Evolutionary conservation across 2,329 filamentous ascomycete species (phyloP).

Genomic region (Apiospora aurea): DNA sequence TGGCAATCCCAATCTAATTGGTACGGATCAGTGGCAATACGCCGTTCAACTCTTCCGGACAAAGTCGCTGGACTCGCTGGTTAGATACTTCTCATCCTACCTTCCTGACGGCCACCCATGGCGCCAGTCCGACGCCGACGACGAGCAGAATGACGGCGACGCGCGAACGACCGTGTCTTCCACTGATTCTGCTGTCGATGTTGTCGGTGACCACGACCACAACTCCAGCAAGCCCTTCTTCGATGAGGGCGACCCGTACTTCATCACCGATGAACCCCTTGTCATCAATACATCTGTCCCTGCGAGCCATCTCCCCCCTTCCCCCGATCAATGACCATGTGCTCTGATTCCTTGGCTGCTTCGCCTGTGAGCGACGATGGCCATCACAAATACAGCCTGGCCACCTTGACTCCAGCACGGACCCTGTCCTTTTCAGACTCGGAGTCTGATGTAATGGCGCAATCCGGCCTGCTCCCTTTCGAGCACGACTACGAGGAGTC

Average conservation of each 20-base stretch:
- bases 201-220: constrained; percentile 46
- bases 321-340: constrained; percentile 59
- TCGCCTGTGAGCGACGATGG: constrained; percentile 44
- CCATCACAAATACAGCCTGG: constrained; percentile 43
- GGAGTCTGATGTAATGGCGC: constrained; percentile 50
- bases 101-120: constrained; percentile 59
- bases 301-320: constrained; percentile 48
- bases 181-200: constrained; percentile 46
- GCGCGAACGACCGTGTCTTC: constrained; percentile 44
- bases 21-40: constrained; percentile 64
- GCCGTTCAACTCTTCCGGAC: constrained; percentile 67
- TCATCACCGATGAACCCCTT: constrained; percentile 55
- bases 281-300: constrained; percentile 41
- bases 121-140: constrained; percentile 40
- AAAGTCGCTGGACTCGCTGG: constrained; percentile 65
- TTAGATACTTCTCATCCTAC: constrained; percentile 66
- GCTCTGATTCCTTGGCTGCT: constrained; percentile 50
- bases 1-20: constrained; percentile 64
- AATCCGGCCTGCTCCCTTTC: constrained; percentile 43
- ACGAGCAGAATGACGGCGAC: constrained; percentile 23
- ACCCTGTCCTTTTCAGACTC: constrained; percentile 61
- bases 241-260: constrained; percentile 49
- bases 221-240: constrained; percentile 50
- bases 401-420: constrained; percentile 51
- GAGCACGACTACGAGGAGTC: constrained; percentile 50